Percentiles rank a stretch among this genome's conserved stretches.
Conservation (phyloP, 257 asterid genomes). For the Solanum arcanum region DNA sequence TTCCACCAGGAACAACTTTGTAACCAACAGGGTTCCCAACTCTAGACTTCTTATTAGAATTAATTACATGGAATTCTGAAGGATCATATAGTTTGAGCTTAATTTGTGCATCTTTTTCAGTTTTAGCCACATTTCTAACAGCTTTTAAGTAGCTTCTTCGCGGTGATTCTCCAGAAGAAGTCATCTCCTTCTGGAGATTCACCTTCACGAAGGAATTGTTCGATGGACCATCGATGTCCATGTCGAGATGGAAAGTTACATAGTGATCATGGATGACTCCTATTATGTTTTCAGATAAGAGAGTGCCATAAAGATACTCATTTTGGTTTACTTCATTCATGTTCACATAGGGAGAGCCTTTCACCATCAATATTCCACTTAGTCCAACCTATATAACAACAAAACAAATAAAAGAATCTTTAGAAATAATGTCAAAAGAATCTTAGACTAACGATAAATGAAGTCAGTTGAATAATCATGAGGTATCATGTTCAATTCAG, state of each 20-base stretch:
- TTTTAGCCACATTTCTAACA: conserved; percentile 52
- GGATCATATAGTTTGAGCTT: conserved; percentile 65
- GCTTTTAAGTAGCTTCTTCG: conserved; percentile 81
- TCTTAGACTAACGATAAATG: neutral
- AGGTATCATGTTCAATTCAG: neutral
- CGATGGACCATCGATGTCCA: conserved; percentile 65
- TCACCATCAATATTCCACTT: conserved; percentile 84
- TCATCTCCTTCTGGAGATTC: conserved; percentile 52
- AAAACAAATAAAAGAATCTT: neutral
- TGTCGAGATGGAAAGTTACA: conserved; percentile 74
- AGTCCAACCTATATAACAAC: conserved; percentile 48
- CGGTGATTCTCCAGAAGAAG: conserved; percentile 49
- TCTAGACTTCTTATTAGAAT: conserved; percentile 48
- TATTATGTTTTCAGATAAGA: conserved; percentile 65
- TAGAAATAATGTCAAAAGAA: neutral
- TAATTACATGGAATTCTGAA: conserved; percentile 76
- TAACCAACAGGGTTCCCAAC: conserved; percentile 86
- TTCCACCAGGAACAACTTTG: conserved; percentile 78
- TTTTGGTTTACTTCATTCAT: conserved; percentile 58
- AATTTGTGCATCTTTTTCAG: conserved; percentile 84
- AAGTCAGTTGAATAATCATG: neutral
- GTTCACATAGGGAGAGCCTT: conserved; percentile 68
- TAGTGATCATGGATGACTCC: conserved; percentile 94
- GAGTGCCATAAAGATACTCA: conserved; percentile 63
- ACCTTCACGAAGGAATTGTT: conserved; percentile 83